Evolutionary conservation across 2,329 filamentous ascomycete genomes (phyloP), one percentile per base, ranked within the genome.

Genomic region (Pestalotiopsis sp.): DNA sequence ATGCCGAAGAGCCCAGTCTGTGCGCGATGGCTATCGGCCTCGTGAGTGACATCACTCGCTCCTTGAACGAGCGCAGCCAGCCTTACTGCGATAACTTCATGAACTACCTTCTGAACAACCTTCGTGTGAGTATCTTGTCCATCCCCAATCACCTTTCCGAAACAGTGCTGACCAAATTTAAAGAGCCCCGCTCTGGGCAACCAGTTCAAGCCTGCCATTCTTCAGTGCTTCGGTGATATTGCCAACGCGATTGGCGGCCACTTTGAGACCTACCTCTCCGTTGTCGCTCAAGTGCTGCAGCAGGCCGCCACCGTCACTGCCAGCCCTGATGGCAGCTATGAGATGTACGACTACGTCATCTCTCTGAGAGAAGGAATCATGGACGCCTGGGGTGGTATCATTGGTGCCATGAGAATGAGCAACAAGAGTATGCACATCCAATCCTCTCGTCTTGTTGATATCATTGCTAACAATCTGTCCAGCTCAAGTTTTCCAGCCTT

Each of bases 181-280:
- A 79, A 94, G 90, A 97, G 93, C 81, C 90, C 92, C 13, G 89
- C 91, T n/a, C 87, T 97, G 67, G 92, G 93, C 74, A 97, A 98
- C 82, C 94, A 97, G 82, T 97, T 98, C 84, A 98, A 98, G 88
- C 96, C 96, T 59, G 94, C 96, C 36, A 99, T 99, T 73, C 88
- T 99, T 68, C 95, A 98, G 82, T 98, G 94, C 80, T 99, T 99
- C 78, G 96, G 96, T 69, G 96, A 99, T 77, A 97, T 99, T 82
- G 96, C 96, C 52, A 93, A 95, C 75, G 95, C 96, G 65, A 99
- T 99, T 75, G 90, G 92, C 71, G 93, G 92, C 36, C 90, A 94
- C 75, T 99, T 99, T 73, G 94, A 98, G 83, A 93, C 92, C 0
- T 99, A 99, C 78, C 87, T 99, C 41, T 89, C 92, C 4, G 93